Conservation (phyloP, 345 rosid genomes). For the Syzygium oleosum region DNA sequence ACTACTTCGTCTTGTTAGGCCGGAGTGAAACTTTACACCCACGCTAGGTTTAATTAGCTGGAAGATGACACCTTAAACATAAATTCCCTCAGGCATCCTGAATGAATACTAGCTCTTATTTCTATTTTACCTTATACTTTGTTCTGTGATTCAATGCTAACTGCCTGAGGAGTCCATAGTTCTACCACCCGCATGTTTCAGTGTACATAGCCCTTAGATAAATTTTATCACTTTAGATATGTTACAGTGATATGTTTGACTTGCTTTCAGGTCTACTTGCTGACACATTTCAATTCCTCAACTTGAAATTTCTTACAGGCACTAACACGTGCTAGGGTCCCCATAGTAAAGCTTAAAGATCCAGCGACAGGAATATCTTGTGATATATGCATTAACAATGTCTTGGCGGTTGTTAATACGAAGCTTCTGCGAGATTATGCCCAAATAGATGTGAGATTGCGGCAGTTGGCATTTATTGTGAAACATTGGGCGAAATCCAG, state of each 20-base stretch:
- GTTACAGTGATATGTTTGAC: neutral
- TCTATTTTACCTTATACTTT: neutral
- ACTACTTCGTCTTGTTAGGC: neutral
- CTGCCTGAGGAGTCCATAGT: neutral
- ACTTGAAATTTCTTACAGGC: slow-evolving; percentile 38
- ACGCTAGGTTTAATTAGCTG: neutral
- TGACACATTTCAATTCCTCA: neutral
- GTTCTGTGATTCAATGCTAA: neutral
- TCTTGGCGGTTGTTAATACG: slow-evolving; percentile 93
- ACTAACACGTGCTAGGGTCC: slow-evolving; percentile 87
- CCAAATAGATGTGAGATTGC: slow-evolving; percentile 64
- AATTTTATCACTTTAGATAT: neutral
- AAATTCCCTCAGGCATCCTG: neutral
- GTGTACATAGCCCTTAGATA: neutral
- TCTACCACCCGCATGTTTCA: neutral
- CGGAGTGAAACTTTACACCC: neutral
- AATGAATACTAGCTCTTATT: neutral
- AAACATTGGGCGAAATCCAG: slow-evolving; percentile 99
- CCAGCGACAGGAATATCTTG: slow-evolving; percentile 87
- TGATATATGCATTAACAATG: slow-evolving; percentile 91
- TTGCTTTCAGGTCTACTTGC: neutral
- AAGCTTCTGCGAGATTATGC: slow-evolving; percentile 90
- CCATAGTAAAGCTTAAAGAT: slow-evolving; percentile 97
- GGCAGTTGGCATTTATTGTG: slow-evolving; percentile 81
- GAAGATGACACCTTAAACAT: neutral